Evolutionary conservation across 176 grass and related monocot genomes (phyloP).

Genomic region (Aegilops sharonensis): DNA sequence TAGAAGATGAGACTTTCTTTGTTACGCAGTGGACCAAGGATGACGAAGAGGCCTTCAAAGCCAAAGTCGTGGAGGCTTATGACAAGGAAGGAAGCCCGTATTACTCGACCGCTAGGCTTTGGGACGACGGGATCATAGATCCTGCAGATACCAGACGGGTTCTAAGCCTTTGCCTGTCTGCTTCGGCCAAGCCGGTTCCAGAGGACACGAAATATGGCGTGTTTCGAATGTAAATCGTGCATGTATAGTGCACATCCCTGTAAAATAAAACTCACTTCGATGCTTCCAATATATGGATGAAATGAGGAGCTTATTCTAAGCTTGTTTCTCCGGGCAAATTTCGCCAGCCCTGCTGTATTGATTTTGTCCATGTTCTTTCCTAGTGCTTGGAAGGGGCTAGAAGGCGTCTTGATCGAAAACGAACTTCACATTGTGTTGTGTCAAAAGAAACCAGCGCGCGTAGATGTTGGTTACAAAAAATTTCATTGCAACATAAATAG

Average conservation of each 20-base stretch:
- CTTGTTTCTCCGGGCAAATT: background rate
- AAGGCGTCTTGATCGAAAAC: too few species aligned
- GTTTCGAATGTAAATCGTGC: conserved; percentile 66
- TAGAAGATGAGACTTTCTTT: conserved; percentile 17
- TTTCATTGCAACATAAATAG: too few species aligned
- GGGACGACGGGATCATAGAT: conserved; percentile 96
- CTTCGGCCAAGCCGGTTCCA: conserved; percentile 55
- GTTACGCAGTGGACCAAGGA: conserved; percentile 66
- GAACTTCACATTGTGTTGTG: too few species aligned
- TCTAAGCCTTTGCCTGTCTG: conserved; percentile 84
- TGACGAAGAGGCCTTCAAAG: conserved; percentile 75
- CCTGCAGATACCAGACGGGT: conserved; percentile 82
- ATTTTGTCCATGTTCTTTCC: background rate
- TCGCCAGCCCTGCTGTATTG: background rate
- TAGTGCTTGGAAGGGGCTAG: background rate
- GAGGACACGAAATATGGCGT: conserved; percentile 89
- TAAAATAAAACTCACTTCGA: background rate
- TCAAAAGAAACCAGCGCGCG: too few species aligned
- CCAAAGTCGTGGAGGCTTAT: conserved; percentile 69
- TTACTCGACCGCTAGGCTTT: conserved; percentile 86
- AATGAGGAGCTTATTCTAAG: background rate
- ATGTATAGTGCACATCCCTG: background rate
- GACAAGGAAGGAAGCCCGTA: conserved; percentile 90
- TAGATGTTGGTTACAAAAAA: too few species aligned
- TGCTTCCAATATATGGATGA: background rate